phyloP scores from a whole-genome alignment of 495 filamentous ascomycete genomes.

The Xanthoparmelia taractica region DNA sequence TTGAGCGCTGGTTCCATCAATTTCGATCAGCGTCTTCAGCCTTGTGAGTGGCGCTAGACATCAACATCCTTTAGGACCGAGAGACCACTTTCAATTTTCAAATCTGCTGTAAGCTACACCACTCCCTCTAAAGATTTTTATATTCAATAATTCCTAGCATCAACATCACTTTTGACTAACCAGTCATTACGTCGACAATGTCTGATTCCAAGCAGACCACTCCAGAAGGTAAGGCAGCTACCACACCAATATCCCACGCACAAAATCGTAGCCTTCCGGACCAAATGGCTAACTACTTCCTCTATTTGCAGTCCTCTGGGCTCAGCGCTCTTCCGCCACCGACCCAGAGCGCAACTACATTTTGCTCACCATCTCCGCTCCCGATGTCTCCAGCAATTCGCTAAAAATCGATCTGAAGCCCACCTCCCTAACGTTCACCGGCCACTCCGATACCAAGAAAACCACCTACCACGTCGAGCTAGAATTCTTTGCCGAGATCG shows the following conservation, averaged over 20 bases:
- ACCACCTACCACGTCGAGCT: slow-evolving; percentile 75
- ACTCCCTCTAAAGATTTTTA: background rate
- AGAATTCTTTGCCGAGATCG: slow-evolving; percentile 89
- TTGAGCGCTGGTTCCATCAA: background rate
- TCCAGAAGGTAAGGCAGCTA: slow-evolving; percentile 29
- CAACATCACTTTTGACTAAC: background rate
- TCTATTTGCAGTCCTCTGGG: slow-evolving; percentile 72
- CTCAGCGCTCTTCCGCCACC: slow-evolving; percentile 78
- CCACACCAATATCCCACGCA: slow-evolving; percentile 1
- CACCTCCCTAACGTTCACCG: slow-evolving; percentile 69
- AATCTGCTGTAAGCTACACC: background rate
- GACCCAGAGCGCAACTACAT: slow-evolving; percentile 84
- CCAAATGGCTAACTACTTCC: background rate
- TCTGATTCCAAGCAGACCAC: slow-evolving; percentile 23
- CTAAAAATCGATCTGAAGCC: slow-evolving; percentile 75
- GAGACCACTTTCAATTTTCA: no score
- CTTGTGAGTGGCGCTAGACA: slow-evolving; percentile 1
- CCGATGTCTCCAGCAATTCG: slow-evolving; percentile 63
- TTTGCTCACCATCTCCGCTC: slow-evolving; percentile 79
- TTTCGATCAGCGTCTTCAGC: slow-evolving; percentile 10
- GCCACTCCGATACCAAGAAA: slow-evolving; percentile 71
- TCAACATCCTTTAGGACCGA: no score
- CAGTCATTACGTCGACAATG: slow-evolving; percentile 19
- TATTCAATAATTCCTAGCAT: background rate
- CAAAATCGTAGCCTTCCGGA: slow-evolving; percentile 7